These are phyloP conservation scores for Allium cepa DNA, from an alignment of 106 monocot species.

Conservation along the genomic window DNA sequence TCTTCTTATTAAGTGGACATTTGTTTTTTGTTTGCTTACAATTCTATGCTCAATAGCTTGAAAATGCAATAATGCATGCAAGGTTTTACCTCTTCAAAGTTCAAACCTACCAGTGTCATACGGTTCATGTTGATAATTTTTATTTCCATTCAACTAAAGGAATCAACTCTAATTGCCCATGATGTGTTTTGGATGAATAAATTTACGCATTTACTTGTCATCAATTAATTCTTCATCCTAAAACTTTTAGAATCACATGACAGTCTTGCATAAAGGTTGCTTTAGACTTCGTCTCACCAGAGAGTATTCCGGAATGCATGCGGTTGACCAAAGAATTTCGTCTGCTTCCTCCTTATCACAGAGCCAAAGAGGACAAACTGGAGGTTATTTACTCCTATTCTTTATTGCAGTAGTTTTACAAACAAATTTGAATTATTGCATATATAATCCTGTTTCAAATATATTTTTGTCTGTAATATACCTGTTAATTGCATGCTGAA, in stretches of 20 bases:
- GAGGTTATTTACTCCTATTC: constrained; percentile 34
- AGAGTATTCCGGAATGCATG: constrained; percentile 66
- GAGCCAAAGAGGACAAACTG: constrained; percentile 75
- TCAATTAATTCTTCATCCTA: neutral
- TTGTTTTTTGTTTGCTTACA: no score
- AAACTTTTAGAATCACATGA: neutral
- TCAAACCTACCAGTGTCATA: neutral
- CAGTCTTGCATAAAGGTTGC: constrained; percentile 97
- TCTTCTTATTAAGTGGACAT: no score
- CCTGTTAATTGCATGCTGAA: neutral
- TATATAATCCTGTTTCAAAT: no score
- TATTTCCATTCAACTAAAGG: neutral
- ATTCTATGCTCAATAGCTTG: no score
- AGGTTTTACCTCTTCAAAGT: neutral
- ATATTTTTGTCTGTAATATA: neutral
- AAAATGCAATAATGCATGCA: neutral
- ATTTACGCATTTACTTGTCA: neutral
- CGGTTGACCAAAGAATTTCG: constrained; percentile 73
- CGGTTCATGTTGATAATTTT: neutral
- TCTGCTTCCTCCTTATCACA: constrained; percentile 57
- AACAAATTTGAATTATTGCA: no score
- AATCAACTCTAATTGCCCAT: neutral
- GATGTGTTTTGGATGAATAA: neutral
- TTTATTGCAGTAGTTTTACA: neutral
- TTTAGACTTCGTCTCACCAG: constrained; percentile 86